Percentiles rank a stretch among this genome's conserved stretches.
These are phyloP conservation scores for Debaryomyces singareniensis DNA, from an alignment of 1,139 yeast species.

Conservation along the genomic window DNA sequence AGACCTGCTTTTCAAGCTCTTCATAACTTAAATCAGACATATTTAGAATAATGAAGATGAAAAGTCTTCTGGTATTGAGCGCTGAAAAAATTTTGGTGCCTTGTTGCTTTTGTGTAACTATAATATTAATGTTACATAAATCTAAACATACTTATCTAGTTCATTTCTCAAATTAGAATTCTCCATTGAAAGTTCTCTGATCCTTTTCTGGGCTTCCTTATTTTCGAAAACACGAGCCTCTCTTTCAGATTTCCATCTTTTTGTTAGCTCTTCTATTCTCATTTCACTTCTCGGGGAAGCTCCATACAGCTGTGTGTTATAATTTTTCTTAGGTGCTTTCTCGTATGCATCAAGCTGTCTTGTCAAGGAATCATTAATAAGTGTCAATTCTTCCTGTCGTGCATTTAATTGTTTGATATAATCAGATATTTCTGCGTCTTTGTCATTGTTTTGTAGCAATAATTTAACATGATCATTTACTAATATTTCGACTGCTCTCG, in stretches of 20 bases:
- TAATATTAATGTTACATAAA: neutral
- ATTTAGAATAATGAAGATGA: conserved; percentile 1
- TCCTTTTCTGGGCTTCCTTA: conserved; percentile 46
- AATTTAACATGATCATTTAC: conserved; percentile 50
- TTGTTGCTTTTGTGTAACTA: conserved; percentile 7
- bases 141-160: conserved; percentile 3
- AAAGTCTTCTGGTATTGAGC: conserved; percentile 1
- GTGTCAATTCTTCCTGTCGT: conserved; percentile 25
- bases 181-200: conserved; percentile 51
- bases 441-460: conserved; percentile 29
- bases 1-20: conserved; percentile 43
- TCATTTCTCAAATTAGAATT: conserved; percentile 33
- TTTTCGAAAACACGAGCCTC: conserved; percentile 61
- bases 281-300: conserved; percentile 30
- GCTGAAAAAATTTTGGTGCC: conserved; percentile 8
- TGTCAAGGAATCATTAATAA: conserved; percentile 16
- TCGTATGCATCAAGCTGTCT: conserved; percentile 14
- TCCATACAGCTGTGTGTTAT: conserved; percentile 2
- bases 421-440: conserved; percentile 11
- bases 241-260: conserved; percentile 64
- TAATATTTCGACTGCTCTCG: conserved; percentile 52
- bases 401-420: conserved; percentile 24
- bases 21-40: conserved; percentile 21
- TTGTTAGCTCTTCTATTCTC: conserved; percentile 55
- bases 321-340: conserved; percentile 3